Percentiles rank a stretch among this genome's conserved stretches.
Evolutionary conservation across 768 basidiomycete species (phyloP).

Genomic region (Macrolepiota dolichaula): DNA sequence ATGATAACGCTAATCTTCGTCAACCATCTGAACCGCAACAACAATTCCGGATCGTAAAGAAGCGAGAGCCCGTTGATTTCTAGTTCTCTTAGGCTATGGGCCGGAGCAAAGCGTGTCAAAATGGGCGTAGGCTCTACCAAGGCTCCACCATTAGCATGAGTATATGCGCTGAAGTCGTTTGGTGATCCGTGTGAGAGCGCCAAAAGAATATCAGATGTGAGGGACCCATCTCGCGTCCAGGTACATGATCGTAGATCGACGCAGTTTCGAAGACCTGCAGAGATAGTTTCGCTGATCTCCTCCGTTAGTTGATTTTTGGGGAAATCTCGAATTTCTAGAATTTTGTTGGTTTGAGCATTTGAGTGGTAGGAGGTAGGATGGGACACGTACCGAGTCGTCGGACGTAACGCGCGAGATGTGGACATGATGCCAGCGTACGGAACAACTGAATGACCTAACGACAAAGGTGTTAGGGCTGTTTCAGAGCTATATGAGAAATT

Average conservation of each 20-base stretch:
- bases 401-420: slow-evolving; percentile 58
- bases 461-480: too few relatives aligned
- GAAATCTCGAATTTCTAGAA: slow-evolving; percentile 68
- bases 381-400: slow-evolving; percentile 49
- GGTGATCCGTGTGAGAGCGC: slow-evolving; percentile 33
- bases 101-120: slow-evolving; percentile 11
- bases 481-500: too few relatives aligned
- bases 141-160: too few relatives aligned
- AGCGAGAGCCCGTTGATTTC: slow-evolving; percentile 69
- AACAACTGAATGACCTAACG: slow-evolving; percentile 62
- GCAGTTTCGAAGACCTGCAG: slow-evolving; percentile 58
- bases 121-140: too few relatives aligned
- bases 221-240: slow-evolving; percentile 80
- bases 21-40: slow-evolving; percentile 50
- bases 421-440: slow-evolving; percentile 48
- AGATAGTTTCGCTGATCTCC: slow-evolving; percentile 35
- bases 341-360: background rate
- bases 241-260: slow-evolving; percentile 57
- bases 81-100: slow-evolving; percentile 45
- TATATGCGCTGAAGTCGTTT: too few relatives aligned
- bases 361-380: background rate
- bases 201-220: slow-evolving; percentile 56
- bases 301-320: slow-evolving; percentile 46
- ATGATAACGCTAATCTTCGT: slow-evolving; percentile 66
- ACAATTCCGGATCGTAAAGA: slow-evolving; percentile 50